Conservation (phyloP, 768 basidiomycete species). For the Leccinum disarticulatum region DNA sequence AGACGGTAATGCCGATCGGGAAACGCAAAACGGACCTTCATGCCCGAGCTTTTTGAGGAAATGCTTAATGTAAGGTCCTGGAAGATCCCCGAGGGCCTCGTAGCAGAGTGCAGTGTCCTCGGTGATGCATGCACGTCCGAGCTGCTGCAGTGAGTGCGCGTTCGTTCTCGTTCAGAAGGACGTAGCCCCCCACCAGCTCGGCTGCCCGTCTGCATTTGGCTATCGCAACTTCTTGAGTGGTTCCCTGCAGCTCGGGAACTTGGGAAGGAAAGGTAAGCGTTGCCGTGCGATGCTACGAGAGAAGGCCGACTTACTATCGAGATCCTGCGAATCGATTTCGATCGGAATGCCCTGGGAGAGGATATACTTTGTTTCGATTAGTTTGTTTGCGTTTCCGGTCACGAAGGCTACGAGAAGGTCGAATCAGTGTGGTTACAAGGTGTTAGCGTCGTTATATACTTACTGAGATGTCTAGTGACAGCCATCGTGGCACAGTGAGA, state of each 20-base stretch:
- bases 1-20: not conserved
- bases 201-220: slow-evolving; percentile 88
- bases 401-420: slow-evolving; percentile 72
- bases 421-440: slow-evolving; percentile 11
- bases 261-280: not conserved
- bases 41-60: slow-evolving; percentile 85
- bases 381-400: slow-evolving; percentile 92
- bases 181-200: slow-evolving; percentile 56
- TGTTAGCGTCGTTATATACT: not conserved
- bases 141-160: slow-evolving; percentile 23
- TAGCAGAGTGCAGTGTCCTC: slow-evolving; percentile 97
- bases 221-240: slow-evolving; percentile 83
- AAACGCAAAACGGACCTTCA: slow-evolving; percentile 51
- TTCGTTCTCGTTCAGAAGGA: not conserved
- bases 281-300: not conserved
- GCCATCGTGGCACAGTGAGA: slow-evolving; percentile 16
- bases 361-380: slow-evolving; percentile 85
- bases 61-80: slow-evolving; percentile 96
- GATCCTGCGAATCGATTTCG: slow-evolving; percentile 70
- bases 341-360: slow-evolving; percentile 65
- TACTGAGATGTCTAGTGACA: slow-evolving; percentile 22
- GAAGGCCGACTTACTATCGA: slow-evolving; percentile 65
- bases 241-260: slow-evolving; percentile 96
- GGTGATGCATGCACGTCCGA: slow-evolving; percentile 63
- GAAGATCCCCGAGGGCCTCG: slow-evolving; percentile 84